These are phyloP conservation scores for Salix viminalis DNA, from an alignment of 345 rosid genomes.

Conservation along the genomic window DNA sequence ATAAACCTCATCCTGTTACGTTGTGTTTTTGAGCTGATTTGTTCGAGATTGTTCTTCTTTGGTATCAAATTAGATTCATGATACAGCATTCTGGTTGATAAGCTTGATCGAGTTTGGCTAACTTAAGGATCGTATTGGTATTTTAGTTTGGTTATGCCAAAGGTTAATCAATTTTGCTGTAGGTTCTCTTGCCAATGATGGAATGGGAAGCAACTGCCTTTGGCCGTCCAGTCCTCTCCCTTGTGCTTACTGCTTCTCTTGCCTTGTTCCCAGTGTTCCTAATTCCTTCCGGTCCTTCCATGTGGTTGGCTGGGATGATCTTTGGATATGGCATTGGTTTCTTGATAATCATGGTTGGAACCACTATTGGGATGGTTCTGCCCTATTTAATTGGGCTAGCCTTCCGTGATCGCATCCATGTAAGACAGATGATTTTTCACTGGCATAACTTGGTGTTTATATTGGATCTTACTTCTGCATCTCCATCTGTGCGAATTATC, in stretches of 20 bases:
- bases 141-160: not conserved
- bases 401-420: slow-evolving; percentile 88
- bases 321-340: slow-evolving; percentile 94
- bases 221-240: slow-evolving; percentile 88
- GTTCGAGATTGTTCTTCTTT: not conserved
- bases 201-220: slow-evolving; percentile 99
- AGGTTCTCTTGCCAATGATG: slow-evolving; percentile 83
- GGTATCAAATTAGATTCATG: not conserved
- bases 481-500: not conserved
- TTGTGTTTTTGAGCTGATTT: not conserved
- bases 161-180: slow-evolving; percentile 3
- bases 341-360: slow-evolving; percentile 87
- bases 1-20: not conserved
- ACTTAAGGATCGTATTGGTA: not conserved
- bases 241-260: slow-evolving; percentile 76
- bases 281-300: slow-evolving; percentile 98
- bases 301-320: slow-evolving; percentile 99
- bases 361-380: slow-evolving; percentile 87
- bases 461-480: not conserved
- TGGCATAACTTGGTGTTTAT: not conserved
- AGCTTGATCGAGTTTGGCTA: not conserved
- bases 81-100: not conserved
- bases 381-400: slow-evolving; percentile 76
- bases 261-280: slow-evolving; percentile 90
- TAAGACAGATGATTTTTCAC: slow-evolving; percentile 28